Conservation (phyloP, 2,329 filamentous ascomycete species). For the Arthrobotrys entomopaga region DNA sequence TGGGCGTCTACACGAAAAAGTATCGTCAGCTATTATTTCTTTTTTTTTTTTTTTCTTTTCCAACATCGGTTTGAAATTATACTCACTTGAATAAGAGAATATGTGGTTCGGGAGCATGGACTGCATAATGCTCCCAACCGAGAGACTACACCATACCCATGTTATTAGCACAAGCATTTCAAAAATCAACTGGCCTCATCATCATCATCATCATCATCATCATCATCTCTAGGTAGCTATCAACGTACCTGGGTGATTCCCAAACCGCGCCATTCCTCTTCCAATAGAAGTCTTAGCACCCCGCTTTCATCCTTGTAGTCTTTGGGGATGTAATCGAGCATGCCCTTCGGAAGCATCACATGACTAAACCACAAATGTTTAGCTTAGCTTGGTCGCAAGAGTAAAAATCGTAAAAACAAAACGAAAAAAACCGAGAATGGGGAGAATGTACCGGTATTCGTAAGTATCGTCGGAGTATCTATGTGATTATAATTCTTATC, state of each 20-base stretch:
- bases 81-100: constrained; percentile 97
- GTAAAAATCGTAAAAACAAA: background rate
- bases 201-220: too few species aligned
- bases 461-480: constrained; percentile 94
- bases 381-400: constrained; percentile 4
- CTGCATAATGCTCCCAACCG: constrained; percentile 99
- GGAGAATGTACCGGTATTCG: constrained; percentile 76
- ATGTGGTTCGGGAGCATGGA: constrained; percentile 97
- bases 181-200: background rate
- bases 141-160: constrained; percentile 62
- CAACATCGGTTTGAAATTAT: constrained; percentile 54
- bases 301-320: constrained; percentile 89
- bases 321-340: constrained; percentile 95
- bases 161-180: constrained; percentile 46
- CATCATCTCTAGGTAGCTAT: too few species aligned
- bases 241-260: constrained; percentile 89
- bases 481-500: constrained; percentile 26
- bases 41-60: background rate
- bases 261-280: constrained; percentile 96
- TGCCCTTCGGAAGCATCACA: constrained; percentile 95
- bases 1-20: constrained; percentile 22
- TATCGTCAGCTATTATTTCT: constrained; percentile 3
- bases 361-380: constrained; percentile 65
- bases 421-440: background rate
- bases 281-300: constrained; percentile 94